Conservation (phyloP, 768 basidiomycete species). For the Plicaturopsis crispa region DNA sequence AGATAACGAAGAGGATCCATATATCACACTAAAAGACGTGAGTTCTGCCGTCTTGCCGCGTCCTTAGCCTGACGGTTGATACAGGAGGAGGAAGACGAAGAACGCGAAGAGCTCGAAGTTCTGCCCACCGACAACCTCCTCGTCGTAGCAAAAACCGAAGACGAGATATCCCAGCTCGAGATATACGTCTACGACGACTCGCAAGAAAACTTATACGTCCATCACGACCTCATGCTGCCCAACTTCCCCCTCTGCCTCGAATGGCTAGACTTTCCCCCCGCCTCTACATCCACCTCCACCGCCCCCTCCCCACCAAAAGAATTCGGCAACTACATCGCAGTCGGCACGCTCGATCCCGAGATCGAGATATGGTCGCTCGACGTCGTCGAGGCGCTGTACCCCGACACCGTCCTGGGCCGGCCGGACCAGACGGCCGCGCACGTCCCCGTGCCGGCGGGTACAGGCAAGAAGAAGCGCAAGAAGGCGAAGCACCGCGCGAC, state of each 20-base stretch:
- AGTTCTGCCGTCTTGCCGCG: constrained; percentile 11
- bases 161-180: constrained; percentile 93
- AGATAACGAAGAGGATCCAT: constrained; percentile 91
- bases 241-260: constrained; percentile 97
- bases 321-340: constrained; percentile 88
- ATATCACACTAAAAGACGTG: constrained; percentile 93
- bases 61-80: constrained; percentile 1
- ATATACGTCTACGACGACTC: constrained; percentile 93
- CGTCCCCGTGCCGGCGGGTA: constrained; percentile 73
- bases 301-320: constrained; percentile 22
- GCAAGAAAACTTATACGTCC: constrained; percentile 87
- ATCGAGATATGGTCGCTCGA: constrained; percentile 99
- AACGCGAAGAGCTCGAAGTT: constrained; percentile 85
- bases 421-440: constrained; percentile 79
- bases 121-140: constrained; percentile 88
- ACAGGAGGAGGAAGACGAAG: constrained; percentile 70
- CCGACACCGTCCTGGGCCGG: constrained; percentile 83
- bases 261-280: constrained; percentile 95
- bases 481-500: constrained; percentile 62
- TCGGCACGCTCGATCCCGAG: constrained; percentile 94
- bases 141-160: constrained; percentile 90
- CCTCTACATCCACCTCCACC: constrained; percentile 33
- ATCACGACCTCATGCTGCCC: constrained; percentile 97
- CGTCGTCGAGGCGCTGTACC: constrained; percentile 89
- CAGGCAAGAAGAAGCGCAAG: constrained; percentile 94